Evolutionary conservation across 2,329 filamentous ascomycete species (phyloP).

Genomic region (Fusarium kyushuense): DNA sequence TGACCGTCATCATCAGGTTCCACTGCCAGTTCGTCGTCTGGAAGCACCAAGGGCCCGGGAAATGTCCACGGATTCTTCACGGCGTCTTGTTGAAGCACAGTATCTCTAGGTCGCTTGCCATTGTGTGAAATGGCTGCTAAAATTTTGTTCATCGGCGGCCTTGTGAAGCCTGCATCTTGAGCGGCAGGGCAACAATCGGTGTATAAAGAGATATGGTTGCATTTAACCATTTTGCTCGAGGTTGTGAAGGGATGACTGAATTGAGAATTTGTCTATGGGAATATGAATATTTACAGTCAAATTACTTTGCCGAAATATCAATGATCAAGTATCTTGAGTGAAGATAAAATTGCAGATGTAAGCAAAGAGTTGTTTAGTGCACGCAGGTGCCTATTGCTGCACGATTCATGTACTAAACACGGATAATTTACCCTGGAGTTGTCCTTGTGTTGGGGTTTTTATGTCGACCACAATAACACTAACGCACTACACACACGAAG

Average conservation of each 20-base stretch:
- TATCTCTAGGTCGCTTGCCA: slow-evolving; percentile 42
- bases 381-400: not conserved
- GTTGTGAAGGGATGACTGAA: no score
- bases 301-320: not conserved
- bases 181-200: slow-evolving; percentile 32
- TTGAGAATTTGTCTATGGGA: not conserved
- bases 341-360: not conserved
- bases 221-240: not conserved
- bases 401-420: not conserved
- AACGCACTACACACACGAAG: not conserved
- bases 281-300: not conserved
- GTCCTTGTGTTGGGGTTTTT: not conserved
- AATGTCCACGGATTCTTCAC: slow-evolving; percentile 55
- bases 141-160: slow-evolving; percentile 18
- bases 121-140: slow-evolving; percentile 25
- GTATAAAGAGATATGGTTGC: slow-evolving; percentile 1
- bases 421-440: not conserved
- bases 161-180: slow-evolving; percentile 23
- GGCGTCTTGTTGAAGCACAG: slow-evolving; percentile 22
- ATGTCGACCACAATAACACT: not conserved
- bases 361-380: not conserved
- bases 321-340: not conserved
- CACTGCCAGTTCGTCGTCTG: slow-evolving; percentile 67
- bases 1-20: slow-evolving; percentile 66
- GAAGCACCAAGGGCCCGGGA: slow-evolving; percentile 70